phyloP scores from a whole-genome alignment of 2,329 filamentous ascomycete genomes.

The Alternaria incomplexa region DNA sequence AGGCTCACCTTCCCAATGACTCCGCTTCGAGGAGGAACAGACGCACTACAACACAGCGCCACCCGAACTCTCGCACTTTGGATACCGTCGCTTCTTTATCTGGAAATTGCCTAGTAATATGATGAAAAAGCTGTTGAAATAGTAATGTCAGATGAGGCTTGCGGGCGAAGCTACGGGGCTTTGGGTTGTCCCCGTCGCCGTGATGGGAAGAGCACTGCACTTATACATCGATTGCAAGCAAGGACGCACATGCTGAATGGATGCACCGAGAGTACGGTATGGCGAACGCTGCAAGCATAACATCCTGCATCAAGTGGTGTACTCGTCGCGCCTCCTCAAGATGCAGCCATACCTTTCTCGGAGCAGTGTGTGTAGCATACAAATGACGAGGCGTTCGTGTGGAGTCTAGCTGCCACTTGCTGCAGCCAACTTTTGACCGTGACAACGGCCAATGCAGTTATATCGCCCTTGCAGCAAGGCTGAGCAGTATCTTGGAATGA shows the following conservation, averaged over 20 bases:
- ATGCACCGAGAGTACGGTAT: slow-evolving; percentile 33
- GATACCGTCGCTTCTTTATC: neutral
- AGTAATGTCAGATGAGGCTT: slow-evolving; percentile 38
- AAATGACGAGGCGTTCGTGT: slow-evolving; percentile 32
- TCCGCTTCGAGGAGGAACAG: slow-evolving; percentile 15
- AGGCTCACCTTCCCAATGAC: slow-evolving; percentile 32
- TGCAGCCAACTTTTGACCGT: slow-evolving; percentile 24
- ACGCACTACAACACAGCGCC: slow-evolving; percentile 18
- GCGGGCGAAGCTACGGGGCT: slow-evolving; percentile 31
- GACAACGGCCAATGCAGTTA: slow-evolving; percentile 28
- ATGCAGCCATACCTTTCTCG: slow-evolving; percentile 37
- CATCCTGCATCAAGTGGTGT: slow-evolving; percentile 40
- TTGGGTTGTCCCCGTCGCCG: slow-evolving; percentile 27
- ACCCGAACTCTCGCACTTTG: neutral
- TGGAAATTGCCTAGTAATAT: slow-evolving; percentile 30
- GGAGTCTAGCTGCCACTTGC: slow-evolving; percentile 31
- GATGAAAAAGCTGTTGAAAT: slow-evolving; percentile 42
- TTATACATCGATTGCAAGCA: slow-evolving; percentile 35
- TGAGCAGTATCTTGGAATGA: slow-evolving; percentile 21
- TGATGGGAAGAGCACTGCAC: slow-evolving; percentile 35
- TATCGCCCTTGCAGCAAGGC: slow-evolving; percentile 46
- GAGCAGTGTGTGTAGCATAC: slow-evolving; percentile 35
- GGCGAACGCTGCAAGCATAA: slow-evolving; percentile 28
- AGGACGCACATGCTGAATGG: slow-evolving; percentile 23
- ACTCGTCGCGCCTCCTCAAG: slow-evolving; percentile 33